phyloP scores from a whole-genome alignment of 139 green algal species.

The Chlamydomonas urium region DNA sequence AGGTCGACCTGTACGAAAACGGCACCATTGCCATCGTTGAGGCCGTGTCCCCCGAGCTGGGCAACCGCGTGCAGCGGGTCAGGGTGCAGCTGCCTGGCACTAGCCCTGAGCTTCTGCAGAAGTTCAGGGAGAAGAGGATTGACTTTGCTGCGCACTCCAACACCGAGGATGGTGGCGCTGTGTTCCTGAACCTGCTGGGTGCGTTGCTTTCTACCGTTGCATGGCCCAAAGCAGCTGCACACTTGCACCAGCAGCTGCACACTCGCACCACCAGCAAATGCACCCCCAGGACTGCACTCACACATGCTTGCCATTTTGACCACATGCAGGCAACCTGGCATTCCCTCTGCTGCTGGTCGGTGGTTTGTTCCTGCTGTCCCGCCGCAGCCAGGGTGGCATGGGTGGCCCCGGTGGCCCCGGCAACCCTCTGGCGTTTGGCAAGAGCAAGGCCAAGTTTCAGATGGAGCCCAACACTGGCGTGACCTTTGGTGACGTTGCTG shows the following conservation, averaged over 20 bases:
- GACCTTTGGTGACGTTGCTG: conserved; percentile 95
- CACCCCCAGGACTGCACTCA: too few relatives aligned
- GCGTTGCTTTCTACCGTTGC: too few relatives aligned
- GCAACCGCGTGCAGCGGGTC: conserved; percentile 97
- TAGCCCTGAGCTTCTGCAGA: conserved; percentile 85
- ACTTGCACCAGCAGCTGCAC: too few relatives aligned
- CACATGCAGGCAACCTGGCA: conserved; percentile 87
- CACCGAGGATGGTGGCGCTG: conserved; percentile 88
- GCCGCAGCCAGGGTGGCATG: conserved; percentile 76
- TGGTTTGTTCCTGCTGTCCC: conserved; percentile 97
- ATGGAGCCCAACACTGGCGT: conserved; percentile 99
- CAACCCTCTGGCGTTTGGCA: conserved; percentile 98
- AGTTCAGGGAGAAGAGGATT: conserved; percentile 98
- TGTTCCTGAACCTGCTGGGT: conserved; percentile 91
- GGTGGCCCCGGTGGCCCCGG: conserved; percentile 81
- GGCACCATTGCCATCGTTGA: conserved; percentile 99
- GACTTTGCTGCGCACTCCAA: conserved; percentile 97
- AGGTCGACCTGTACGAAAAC: conserved; percentile 98
- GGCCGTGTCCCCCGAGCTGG: conserved; percentile 96
- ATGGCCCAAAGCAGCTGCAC: too few relatives aligned
- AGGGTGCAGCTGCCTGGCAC: conserved; percentile 97
- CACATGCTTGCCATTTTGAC: neutral
- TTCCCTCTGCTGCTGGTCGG: conserved; percentile 98
- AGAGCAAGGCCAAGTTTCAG: conserved; percentile 96
- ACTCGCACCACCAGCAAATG: too few relatives aligned